Evolutionary conservation across 2,329 filamentous ascomycete genomes (phyloP), one percentile per base, ranked within the genome.

Genomic region (Salinomyces thailandicus): DNA sequence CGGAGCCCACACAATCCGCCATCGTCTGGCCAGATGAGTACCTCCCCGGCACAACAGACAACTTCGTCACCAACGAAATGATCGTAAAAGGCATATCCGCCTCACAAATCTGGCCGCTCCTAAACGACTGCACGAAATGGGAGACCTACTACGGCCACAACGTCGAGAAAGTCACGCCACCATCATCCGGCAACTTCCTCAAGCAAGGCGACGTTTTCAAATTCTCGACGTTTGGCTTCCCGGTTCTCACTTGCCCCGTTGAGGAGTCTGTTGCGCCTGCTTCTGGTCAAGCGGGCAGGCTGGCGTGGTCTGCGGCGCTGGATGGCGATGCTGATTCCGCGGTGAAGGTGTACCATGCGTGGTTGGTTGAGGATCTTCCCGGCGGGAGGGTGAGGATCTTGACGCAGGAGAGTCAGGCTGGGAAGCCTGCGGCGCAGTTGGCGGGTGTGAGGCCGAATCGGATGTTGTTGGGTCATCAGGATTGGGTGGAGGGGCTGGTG

Each of bases 401-500:
- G 37, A 61, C 58, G 30, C 57, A 59, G 42, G 58, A 61, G 43
- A 55, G 51, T 38, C 57, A 59, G 37, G 56, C 51, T 38, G 57
- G 57, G 3, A 39, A 43, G 34, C 41, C 54, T 0, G 55, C 55
- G 15, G 45, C 41, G 28, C 45, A 55, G 9, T 44, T 52, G 41
- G 47, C 46, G 26, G 42, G 17, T 12, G 39, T 44, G 34, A 58
- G 53, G 41, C 58, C 58, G 28, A 59, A 61, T 38, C 43, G 43
- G 24, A 58, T 61, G 56, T 39, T 61, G n/a, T 31, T 56, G 15
- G 58, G 56, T 4, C 58, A 60, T 39, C 56, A 60, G 39, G 56
- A 61, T 35, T 60, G 58, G 57, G 36, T 59, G 33, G 57, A 61
- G 35, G 57, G 57, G 2, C 20, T 61, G 28, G 47, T 61, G 11